Evolutionary conservation across 2,329 filamentous ascomycete species (phyloP).

Genomic region (Cladosporium phlei): DNA sequence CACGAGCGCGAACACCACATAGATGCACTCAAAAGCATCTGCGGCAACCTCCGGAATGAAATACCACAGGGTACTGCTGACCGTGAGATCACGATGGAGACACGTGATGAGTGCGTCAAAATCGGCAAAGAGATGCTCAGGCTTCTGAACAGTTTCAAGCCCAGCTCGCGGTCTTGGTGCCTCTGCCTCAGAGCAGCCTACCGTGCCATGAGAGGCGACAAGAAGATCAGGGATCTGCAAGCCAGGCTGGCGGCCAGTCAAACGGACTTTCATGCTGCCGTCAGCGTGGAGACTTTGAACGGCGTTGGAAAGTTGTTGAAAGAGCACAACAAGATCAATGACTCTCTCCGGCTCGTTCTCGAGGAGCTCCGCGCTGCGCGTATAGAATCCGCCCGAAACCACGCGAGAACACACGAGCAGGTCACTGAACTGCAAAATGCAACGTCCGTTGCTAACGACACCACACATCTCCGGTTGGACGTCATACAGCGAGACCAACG

Average conservation of each 20-base stretch:
- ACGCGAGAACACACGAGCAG: neutral
- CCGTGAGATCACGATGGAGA: neutral
- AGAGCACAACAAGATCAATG: neutral
- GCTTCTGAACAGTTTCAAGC: no score
- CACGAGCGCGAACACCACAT: no score
- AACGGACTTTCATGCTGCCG: neutral
- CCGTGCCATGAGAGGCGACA: neutral
- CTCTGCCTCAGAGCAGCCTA: no score
- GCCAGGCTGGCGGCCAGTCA: neutral
- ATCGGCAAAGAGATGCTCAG: no score
- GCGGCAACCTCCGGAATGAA: neutral
- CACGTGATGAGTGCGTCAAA: no score
- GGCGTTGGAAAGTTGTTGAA: neutral
- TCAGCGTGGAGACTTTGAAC: neutral
- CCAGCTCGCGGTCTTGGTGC: no score
- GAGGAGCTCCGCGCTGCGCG: neutral
- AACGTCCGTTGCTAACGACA: no score
- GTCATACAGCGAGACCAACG: no score
- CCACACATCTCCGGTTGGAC: no score
- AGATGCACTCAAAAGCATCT: neutral
- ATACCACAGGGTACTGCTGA: neutral
- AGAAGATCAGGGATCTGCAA: conserved; percentile 1
- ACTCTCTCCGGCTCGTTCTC: neutral
- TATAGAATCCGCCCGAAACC: neutral
- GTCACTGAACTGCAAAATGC: no score